Base-by-base conservation (phyloP, 2,329 filamentous ascomycete genomes). In the Venturia carpophila region DNA sequence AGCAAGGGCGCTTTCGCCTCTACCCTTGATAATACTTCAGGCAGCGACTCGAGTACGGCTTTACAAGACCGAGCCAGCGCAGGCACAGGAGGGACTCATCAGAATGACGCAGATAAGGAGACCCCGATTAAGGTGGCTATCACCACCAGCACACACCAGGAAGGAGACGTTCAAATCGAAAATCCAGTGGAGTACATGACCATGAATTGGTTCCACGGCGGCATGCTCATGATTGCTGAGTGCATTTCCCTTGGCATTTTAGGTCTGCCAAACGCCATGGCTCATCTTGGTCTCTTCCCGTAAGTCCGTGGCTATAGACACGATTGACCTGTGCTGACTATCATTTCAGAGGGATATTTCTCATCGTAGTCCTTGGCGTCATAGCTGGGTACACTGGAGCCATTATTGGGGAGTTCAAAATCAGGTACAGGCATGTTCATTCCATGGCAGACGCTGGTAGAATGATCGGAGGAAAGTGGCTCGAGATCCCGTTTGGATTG, bases 361-460 rank as follows among this genome's bases (percentile, higher is more conserved):
- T 85, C 43, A 79, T 84, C 58, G 67, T 85, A 62, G 71, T 76
- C 24, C 73, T 87, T 13, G 83, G 84, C 30, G 63, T 82, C 34
- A 71, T 86, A 10, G 79, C 84, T 1, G 83, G 80, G n/a, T 87
- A 86, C 70, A 85, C 83, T 1, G 83, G 84, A 58, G 85, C 81
- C 69, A 79, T 86, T 5, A 80, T 87, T 60, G 84, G 82, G 21
- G 80, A 84, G 69, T 84, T 86, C 75, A 84, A 84, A 69, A 73
- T 80, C 64, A 75, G 72, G 55, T 80, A 82, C 70, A 86, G 87
- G 2, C 76, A 84, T 17, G 80, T 89, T 62, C 80, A 83, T 52
- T 86, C 84, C 70, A 89, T 90, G 72, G 85, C 86, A 27, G 88
- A 91, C 70, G 87, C 85, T 17, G 87, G 86, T 2, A 77, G 81